Conservation (phyloP, 139 green algal genomes). For the Choricystis sp. region DNA sequence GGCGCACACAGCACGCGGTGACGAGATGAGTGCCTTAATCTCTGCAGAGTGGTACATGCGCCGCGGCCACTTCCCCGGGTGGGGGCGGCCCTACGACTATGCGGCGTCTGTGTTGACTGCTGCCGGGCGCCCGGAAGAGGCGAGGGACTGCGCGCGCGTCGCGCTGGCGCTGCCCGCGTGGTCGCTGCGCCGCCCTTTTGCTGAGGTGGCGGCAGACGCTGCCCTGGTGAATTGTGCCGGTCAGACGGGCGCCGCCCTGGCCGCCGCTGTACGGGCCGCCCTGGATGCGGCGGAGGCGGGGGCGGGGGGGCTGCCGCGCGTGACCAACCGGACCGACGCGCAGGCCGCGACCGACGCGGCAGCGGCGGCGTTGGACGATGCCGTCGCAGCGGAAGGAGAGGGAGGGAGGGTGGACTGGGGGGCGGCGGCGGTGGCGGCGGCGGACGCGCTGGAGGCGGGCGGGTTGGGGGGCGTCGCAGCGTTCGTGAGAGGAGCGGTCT, state of each 20-base stretch:
- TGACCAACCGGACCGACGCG: conserved; percentile 9
- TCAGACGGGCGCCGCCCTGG: too few species aligned
- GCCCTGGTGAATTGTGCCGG: too few species aligned
- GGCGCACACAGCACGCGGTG: conserved; percentile 32
- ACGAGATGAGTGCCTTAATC: conserved; percentile 44
- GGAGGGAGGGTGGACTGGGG: conserved; percentile 21
- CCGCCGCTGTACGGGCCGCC: conserved; percentile 2
- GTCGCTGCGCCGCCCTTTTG: conserved; percentile 32
- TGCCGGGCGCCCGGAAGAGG: conserved; percentile 35
- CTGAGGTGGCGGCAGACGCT: conserved; percentile 12
- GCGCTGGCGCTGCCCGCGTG: conserved; percentile 57
- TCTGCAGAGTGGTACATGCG: conserved; percentile 75
- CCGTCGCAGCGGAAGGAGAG: conserved; percentile 17
- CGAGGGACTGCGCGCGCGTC: conserved; percentile 34
- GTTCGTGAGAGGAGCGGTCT: conserved; percentile 11
- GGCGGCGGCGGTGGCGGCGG: conserved; percentile 5
- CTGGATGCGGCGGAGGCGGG: conserved; percentile 16
- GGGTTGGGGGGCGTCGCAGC: conserved; percentile 18
- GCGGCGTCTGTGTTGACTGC: conserved; percentile 30
- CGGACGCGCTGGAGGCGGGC: conserved; percentile 13
- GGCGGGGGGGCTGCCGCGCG: conserved; percentile 8
- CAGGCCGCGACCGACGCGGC: conserved; percentile 21
- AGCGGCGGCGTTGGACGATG: conserved; percentile 18
- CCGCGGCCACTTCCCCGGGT: conserved; percentile 45
- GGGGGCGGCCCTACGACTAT: conserved; percentile 60